Conservation (phyloP, 2,329 filamentous ascomycete species). For the Graphilbum ipis-grandicollis region DNA sequence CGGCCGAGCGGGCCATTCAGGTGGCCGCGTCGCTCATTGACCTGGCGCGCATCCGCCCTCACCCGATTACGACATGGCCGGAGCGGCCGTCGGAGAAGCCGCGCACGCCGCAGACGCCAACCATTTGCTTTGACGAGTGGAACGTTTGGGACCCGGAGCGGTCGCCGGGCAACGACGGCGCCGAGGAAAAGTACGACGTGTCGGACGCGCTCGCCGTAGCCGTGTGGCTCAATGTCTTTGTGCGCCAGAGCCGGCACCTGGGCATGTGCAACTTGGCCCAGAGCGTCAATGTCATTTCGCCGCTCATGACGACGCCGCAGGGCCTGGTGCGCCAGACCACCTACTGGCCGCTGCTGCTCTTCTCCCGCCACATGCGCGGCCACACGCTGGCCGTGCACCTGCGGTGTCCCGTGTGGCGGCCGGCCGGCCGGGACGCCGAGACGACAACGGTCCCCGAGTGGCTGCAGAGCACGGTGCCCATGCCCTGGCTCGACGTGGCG, state of each 20-base stretch:
- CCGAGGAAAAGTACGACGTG: slow-evolving; percentile 57
- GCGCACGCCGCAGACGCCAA: slow-evolving; percentile 32
- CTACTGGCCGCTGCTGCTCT: slow-evolving; percentile 58
- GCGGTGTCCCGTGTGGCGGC: slow-evolving; percentile 24
- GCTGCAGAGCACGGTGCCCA: slow-evolving; percentile 44
- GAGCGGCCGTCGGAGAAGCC: background rate
- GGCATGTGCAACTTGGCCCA: slow-evolving; percentile 71
- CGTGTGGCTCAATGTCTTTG: slow-evolving; percentile 60
- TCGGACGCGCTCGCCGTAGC: slow-evolving; percentile 61
- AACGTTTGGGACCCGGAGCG: slow-evolving; percentile 65
- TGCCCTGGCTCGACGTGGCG: slow-evolving; percentile 49
- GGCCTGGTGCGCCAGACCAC: slow-evolving; percentile 55
- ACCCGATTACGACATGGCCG: slow-evolving; percentile 21
- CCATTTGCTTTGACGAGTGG: slow-evolving; percentile 74
- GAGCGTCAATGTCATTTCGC: slow-evolving; percentile 61
- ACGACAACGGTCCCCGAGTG: slow-evolving; percentile 49
- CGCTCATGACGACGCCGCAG: slow-evolving; percentile 50
- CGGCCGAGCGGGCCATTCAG: slow-evolving; percentile 58
- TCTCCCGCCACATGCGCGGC: slow-evolving; percentile 57
- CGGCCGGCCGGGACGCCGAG: background rate
- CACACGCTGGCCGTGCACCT: slow-evolving; percentile 51
- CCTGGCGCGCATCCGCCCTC: slow-evolving; percentile 42
- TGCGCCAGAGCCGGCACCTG: slow-evolving; percentile 51
- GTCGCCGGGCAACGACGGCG: slow-evolving; percentile 53
- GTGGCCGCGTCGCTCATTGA: slow-evolving; percentile 53